Percentiles rank a stretch among this genome's conserved stretches.
phyloP scores from a whole-genome alignment of 1,284 basidiomycete genomes.

The Mycosarcoma maydis region DNA sequence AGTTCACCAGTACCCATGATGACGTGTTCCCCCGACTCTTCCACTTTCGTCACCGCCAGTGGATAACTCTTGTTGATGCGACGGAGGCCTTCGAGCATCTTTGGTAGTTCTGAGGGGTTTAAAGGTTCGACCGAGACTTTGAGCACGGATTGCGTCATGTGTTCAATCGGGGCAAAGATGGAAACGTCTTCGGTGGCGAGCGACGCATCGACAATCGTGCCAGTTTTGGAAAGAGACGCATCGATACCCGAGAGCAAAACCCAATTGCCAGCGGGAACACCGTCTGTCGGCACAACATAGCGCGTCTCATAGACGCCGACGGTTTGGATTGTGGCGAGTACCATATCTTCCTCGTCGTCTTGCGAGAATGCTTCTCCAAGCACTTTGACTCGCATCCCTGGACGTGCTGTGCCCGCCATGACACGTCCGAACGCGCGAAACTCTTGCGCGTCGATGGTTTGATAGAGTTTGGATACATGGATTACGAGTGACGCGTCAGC shows the following conservation, averaged over 20 bases:
- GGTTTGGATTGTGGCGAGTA: conserved; percentile 82
- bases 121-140: conserved; percentile 99
- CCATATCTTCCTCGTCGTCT: conserved; percentile 99
- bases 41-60: conserved; percentile 90
- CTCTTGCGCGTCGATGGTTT: conserved; percentile 91
- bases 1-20: conserved; percentile 96
- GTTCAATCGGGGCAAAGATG: conserved; percentile 93
- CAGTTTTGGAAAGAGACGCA: conserved; percentile 91
- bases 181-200: conserved; percentile 77
- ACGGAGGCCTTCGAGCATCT: conserved; percentile 95
- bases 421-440: conserved; percentile 96
- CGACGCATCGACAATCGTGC: conserved; percentile 73
- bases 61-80: conserved; percentile 99
- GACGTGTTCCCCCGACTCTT: conserved; percentile 98
- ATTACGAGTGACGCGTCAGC: conserved; percentile 88
- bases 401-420: conserved; percentile 85
- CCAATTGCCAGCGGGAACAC: conserved; percentile 89
- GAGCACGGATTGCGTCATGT: conserved; percentile 96
- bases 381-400: conserved; percentile 89
- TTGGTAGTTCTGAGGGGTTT: conserved; percentile 94
- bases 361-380: conserved; percentile 95
- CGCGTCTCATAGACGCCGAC: conserved; percentile 90
- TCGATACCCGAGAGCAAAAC: conserved; percentile 93
- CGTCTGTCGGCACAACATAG: conserved; percentile 89
- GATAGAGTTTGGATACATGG: conserved; percentile 91